Percentiles rank a stretch among this genome's conserved stretches.
Evolutionary conservation across 1,284 basidiomycete genomes (phyloP).

Genomic region (Phenoliferia sp.): DNA sequence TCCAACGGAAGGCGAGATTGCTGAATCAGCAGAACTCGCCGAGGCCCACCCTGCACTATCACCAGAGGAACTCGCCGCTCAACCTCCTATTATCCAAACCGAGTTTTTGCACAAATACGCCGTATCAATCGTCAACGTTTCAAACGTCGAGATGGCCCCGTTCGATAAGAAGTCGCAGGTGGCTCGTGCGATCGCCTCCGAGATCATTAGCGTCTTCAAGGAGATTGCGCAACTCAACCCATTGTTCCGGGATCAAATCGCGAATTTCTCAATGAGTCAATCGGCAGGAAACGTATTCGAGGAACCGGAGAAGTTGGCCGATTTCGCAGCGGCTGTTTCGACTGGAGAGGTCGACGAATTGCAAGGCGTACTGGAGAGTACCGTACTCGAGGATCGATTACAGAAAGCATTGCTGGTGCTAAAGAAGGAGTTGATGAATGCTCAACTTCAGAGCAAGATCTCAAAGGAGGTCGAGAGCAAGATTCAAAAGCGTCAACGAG

Average conservation of each 20-base stretch:
- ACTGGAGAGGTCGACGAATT: slow-evolving; percentile 85
- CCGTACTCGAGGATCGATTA: slow-evolving; percentile 81
- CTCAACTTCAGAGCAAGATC: slow-evolving; percentile 91
- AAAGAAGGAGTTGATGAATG: slow-evolving; percentile 98
- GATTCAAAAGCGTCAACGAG: slow-evolving; percentile 93
- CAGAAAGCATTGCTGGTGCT: slow-evolving; percentile 87
- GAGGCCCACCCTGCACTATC: not conserved
- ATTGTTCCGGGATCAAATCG: slow-evolving; percentile 96
- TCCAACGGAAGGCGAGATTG: too few species aligned
- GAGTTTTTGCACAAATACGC: slow-evolving; percentile 85
- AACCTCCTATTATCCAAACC: slow-evolving; percentile 68
- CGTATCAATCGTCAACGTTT: slow-evolving; percentile 86
- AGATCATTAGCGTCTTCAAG: slow-evolving; percentile 97
- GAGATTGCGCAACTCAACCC: slow-evolving; percentile 97
- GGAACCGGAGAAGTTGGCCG: slow-evolving; percentile 95
- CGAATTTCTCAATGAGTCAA: slow-evolving; percentile 93
- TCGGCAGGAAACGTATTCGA: slow-evolving; percentile 96
- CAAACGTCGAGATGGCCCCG: slow-evolving; percentile 65
- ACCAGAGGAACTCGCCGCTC: slow-evolving; percentile 42
- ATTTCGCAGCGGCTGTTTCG: slow-evolving; percentile 94
- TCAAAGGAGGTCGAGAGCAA: slow-evolving; percentile 91
- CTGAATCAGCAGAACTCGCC: not conserved
- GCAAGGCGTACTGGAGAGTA: slow-evolving; percentile 86
- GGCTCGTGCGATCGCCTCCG: slow-evolving; percentile 91
- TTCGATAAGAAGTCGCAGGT: slow-evolving; percentile 92